These are phyloP conservation scores for Hermanozyma aechmeae DNA, from an alignment of 805 yeast genomes.

Conservation along the genomic window DNA sequence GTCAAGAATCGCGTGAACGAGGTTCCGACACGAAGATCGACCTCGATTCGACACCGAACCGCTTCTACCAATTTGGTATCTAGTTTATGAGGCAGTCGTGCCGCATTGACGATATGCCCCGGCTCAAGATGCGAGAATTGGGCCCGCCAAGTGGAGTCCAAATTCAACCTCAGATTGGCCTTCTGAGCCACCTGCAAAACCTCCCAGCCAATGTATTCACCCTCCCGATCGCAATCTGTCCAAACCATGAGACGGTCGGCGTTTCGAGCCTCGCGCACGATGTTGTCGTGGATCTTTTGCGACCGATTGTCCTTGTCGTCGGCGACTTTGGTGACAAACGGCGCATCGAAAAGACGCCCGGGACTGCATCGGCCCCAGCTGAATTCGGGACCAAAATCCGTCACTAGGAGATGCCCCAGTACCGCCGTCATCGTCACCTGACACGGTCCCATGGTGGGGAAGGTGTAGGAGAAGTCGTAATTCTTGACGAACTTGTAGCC, in stretches of 20 bases:
- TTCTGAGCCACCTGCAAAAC: slow-evolving; percentile 60
- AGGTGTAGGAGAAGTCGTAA: slow-evolving; percentile 65
- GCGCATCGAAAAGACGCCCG: slow-evolving; percentile 62
- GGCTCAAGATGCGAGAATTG: slow-evolving; percentile 81
- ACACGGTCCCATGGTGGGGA: slow-evolving; percentile 54
- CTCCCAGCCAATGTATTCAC: slow-evolving; percentile 87
- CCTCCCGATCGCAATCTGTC: slow-evolving; percentile 98
- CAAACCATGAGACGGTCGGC: slow-evolving; percentile 75
- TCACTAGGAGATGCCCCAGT: slow-evolving; percentile 68
- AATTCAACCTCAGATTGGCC: slow-evolving; percentile 35
- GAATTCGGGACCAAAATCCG: slow-evolving; percentile 55
- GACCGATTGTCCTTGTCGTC: slow-evolving; percentile 25
- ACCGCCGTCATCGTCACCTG: slow-evolving; percentile 89
- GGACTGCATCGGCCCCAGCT: slow-evolving; percentile 64
- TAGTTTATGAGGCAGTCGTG: slow-evolving; percentile 52
- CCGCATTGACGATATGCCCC: slow-evolving; percentile 66
- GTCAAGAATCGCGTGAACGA: slow-evolving; percentile 81
- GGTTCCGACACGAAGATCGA: slow-evolving; percentile 83
- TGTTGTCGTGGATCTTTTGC: slow-evolving; percentile 48
- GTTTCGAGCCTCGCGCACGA: slow-evolving; percentile 50
- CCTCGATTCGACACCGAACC: slow-evolving; percentile 75
- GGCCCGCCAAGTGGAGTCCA: slow-evolving; percentile 57
- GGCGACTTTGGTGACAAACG: slow-evolving; percentile 34
- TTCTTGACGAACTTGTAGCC: slow-evolving; percentile 60
- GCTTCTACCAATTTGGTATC: slow-evolving; percentile 72